phyloP scores from a whole-genome alignment of 495 filamentous ascomycete species.

The Glarea lozoyensis region DNA sequence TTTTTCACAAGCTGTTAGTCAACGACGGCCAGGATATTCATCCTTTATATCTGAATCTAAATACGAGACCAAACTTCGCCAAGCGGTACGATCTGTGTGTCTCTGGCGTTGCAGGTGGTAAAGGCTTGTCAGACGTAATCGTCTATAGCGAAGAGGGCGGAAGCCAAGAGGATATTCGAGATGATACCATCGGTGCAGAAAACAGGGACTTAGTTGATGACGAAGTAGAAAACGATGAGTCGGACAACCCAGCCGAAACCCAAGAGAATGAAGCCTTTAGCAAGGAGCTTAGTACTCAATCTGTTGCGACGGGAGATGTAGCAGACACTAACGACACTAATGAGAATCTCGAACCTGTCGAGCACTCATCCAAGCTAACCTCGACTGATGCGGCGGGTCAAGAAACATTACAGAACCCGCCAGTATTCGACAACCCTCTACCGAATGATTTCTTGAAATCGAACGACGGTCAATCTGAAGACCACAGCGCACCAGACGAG shows the following conservation, averaged over 20 bases:
- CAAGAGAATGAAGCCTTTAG: too few species aligned
- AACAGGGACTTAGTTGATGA: too few species aligned
- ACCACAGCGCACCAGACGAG: too few species aligned
- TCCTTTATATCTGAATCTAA: constrained; percentile 48
- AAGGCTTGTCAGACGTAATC: constrained; percentile 45
- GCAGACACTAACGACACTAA: too few species aligned
- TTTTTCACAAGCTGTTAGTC: constrained; percentile 46
- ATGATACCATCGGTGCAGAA: too few species aligned
- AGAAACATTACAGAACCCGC: not conserved
- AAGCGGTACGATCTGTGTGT: constrained; percentile 32
- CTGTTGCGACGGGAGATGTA: too few species aligned
- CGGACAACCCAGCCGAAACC: too few species aligned
- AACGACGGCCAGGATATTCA: constrained; percentile 51
- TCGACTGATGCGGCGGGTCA: not conserved
- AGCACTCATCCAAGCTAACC: not conserved
- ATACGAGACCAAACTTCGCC: constrained; percentile 39
- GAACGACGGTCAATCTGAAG: constrained; percentile 20
- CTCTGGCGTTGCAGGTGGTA: constrained; percentile 44
- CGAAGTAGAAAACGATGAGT: too few species aligned
- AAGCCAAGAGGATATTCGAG: constrained; percentile 8
- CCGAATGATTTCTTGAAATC: not conserved
- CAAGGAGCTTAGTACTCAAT: too few species aligned
- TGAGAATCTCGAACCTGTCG: not conserved
- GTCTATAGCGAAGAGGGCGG: constrained; percentile 22
- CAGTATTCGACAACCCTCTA: not conserved